A percentile compares a stretch with the other conserved stretches of the same genome.
Conservation (phyloP, 192 early-diverging fungal species). For the Coemansia nantahalensis region DNA sequence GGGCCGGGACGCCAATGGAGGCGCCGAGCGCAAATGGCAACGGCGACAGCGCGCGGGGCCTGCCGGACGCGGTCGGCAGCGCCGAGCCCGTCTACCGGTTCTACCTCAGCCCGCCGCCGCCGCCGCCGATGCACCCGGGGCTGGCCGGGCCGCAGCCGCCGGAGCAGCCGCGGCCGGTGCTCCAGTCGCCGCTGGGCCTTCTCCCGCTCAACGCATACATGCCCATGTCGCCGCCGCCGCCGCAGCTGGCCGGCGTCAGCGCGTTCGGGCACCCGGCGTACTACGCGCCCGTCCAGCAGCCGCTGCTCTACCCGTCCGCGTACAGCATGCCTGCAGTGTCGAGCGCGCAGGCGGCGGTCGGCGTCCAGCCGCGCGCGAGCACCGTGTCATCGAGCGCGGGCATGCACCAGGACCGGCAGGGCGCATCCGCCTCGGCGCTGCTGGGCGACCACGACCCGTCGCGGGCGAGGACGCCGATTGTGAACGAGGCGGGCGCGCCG, state of each 20-base stretch:
- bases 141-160: conserved; percentile 8
- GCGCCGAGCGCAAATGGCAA: conserved; percentile 6
- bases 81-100: conserved; percentile 46
- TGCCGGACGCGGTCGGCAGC: conserved; percentile 6
- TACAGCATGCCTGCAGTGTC: conserved; percentile 19
- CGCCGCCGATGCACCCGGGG: conserved; percentile 17
- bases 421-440: not conserved
- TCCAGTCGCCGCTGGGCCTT: conserved; percentile 28
- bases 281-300: conserved; percentile 30
- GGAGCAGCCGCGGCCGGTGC: conserved; percentile 25
- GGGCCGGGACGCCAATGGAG: conserved; percentile 36
- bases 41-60: conserved; percentile 1
- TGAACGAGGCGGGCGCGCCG: conserved; percentile 25
- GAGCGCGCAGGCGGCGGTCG: not conserved
- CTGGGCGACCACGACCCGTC: too few species aligned
- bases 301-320: conserved; percentile 36
- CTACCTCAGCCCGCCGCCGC: conserved; percentile 46
- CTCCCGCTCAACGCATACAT: conserved; percentile 31
- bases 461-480: conserved; percentile 21
- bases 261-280: conserved; percentile 40
- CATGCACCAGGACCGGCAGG: not conserved
- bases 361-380: conserved; percentile 26
- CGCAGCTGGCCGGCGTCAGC: conserved; percentile 24
- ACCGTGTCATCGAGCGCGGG: conserved; percentile 10
- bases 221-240: conserved; percentile 25